A percentile compares a stretch with the other conserved stretches of the same genome.
Evolutionary conservation across 352 stramenopile genomes (phyloP).

Genomic region (Blastocystis sp.): DNA sequence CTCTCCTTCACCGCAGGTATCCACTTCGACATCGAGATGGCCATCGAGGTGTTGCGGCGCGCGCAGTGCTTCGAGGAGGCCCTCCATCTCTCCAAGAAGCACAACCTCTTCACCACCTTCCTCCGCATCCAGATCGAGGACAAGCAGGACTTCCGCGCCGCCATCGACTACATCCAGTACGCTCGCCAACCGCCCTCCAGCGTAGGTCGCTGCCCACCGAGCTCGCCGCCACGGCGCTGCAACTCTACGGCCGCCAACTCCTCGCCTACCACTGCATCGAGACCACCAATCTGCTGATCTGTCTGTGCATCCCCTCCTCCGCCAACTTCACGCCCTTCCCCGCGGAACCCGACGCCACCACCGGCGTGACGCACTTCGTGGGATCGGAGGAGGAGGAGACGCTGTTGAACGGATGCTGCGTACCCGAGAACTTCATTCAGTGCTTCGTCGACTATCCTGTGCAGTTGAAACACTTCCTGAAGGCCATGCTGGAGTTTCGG

Average conservation of each 20-base stretch:
- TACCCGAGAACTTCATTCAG: constrained; percentile 81
- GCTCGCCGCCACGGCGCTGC: constrained; percentile 72
- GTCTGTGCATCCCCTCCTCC: constrained; percentile 77
- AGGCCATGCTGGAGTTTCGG: constrained; percentile 39
- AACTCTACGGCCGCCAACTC: constrained; percentile 84
- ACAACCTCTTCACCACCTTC: constrained; percentile 84
- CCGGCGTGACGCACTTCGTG: constrained; percentile 1
- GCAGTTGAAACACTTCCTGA: constrained; percentile 79
- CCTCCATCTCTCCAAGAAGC: constrained; percentile 82
- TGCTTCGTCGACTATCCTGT: constrained; percentile 85
- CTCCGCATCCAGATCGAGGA: constrained; percentile 87
- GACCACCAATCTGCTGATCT: constrained; percentile 86
- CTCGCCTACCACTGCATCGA: constrained; percentile 81
- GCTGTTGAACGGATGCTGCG: constrained; percentile 60
- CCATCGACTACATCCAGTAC: constrained; percentile 82
- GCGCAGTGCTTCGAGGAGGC: constrained; percentile 84
- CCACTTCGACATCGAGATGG: constrained; percentile 86
- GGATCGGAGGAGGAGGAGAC: not conserved
- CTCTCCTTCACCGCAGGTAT: constrained; percentile 73
- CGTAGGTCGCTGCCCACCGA: constrained; percentile 27
- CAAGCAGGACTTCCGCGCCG: constrained; percentile 80
- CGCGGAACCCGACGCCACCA: not conserved
- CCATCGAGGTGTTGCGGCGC: constrained; percentile 85
- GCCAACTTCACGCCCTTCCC: not conserved
- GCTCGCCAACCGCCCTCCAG: not conserved